Base-by-base conservation (phyloP, 257 asterid species). In the Plantago elongata region DNA sequence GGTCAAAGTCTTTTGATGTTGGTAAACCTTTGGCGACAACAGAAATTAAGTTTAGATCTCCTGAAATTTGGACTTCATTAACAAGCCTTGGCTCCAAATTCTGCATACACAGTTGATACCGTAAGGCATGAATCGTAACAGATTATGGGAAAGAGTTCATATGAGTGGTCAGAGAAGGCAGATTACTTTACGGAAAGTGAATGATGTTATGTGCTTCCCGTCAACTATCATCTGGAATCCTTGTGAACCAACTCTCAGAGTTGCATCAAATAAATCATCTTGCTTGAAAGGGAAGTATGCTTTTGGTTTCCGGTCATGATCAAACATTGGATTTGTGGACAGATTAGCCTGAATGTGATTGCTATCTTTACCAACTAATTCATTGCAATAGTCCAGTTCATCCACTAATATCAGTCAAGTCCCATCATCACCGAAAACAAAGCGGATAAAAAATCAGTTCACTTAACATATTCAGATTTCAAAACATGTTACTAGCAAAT, bases 221-320 rank as follows among this genome's bases (percentile, higher is more conserved):
- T 93, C 99, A 61, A 93, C 97, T 2, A 92, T 83, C 96, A 87
- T 89, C 75, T 93, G 99, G 69, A 93, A 77, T 74, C 96, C 99
- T 78, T 93, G 96, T 30, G 95, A 77, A 37, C 97, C 94, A 14
- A 93, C 92, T 75, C 97, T 78, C 48, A 93, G 77, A 13, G 99
- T 93, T 27, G 94, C 93, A 69, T 83, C 99, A 63, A 89, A 89
- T 49, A 90, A 78, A 75, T 83, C 76, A 62, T 88, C 83, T 77
- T 87, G 97, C 84, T 72, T 84, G 64, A 93, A 93, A 76, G 99
- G 99, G 48, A 87, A 89, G 72, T 80, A 82, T 65, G 73, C 87
- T 74, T 68, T 83, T 6, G 84, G 81, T 65, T 72, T 77, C 72
- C n/a, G n/a, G n/a, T 84, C 86, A 43, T 84, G 88, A 73, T 77